Evolutionary conservation across 371 early-diverging fungal species (phyloP).

Genomic region (Sporodiniella umbellata): DNA sequence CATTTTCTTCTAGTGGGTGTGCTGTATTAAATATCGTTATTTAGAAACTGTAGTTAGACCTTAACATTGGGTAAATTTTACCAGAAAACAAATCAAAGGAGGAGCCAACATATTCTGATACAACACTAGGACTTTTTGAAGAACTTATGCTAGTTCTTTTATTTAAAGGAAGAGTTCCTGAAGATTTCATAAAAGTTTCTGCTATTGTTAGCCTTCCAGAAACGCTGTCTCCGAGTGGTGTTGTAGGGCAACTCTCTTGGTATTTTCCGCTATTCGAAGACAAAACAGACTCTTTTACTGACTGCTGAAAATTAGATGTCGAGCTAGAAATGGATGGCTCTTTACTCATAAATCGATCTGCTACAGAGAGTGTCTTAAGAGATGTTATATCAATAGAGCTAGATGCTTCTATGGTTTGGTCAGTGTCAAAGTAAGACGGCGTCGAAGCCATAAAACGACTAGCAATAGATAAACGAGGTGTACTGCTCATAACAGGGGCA

Average conservation of each 20-base stretch:
- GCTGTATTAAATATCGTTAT: neutral
- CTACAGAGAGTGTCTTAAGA: slow-evolving; percentile 19
- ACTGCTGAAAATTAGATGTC: slow-evolving; percentile 1
- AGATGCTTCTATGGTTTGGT: too few species aligned
- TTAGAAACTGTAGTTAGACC: too few species aligned
- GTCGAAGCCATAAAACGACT: slow-evolving; percentile 13
- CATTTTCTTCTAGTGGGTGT: neutral
- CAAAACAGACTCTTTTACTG: slow-evolving; percentile 10
- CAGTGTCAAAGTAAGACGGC: too few species aligned
- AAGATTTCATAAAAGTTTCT: slow-evolving; percentile 27
- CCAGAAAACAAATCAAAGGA: neutral
- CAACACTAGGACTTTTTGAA: neutral
- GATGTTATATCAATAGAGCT: too few species aligned
- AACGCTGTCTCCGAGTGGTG: too few species aligned
- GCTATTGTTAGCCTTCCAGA: slow-evolving; percentile 35
- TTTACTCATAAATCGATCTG: slow-evolving; percentile 36
- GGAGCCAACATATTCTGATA: neutral
- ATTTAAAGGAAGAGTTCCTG: neutral
- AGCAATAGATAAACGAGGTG: slow-evolving; percentile 20
- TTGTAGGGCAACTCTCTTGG: neutral
- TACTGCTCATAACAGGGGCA: slow-evolving; percentile 6
- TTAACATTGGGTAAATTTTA: neutral
- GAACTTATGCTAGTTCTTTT: neutral
- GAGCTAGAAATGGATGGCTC: slow-evolving; percentile 4
- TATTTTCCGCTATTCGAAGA: slow-evolving; percentile 8